These are phyloP conservation scores for Malania oleifera DNA, from an alignment of 164 flowering plant genomes.

Conservation along the genomic window DNA sequence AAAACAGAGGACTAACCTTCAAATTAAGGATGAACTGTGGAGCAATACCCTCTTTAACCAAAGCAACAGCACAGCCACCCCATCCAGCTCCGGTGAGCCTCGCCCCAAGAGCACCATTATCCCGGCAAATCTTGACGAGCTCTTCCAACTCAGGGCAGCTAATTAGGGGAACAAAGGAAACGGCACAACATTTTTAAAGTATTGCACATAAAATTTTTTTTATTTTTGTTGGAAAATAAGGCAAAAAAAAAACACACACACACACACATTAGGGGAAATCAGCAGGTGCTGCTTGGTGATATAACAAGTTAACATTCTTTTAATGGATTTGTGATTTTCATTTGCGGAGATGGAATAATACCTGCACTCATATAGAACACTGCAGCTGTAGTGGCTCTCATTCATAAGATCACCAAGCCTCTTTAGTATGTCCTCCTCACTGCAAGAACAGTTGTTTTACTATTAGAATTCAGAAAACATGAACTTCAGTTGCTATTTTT, in stretches of 20 bases:
- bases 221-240: too few species aligned
- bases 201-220: too few species aligned
- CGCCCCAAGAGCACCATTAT: slow-evolving; percentile 86
- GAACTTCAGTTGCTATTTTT: too few species aligned
- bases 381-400: slow-evolving; percentile 92
- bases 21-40: slow-evolving; percentile 73
- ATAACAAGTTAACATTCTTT: too few species aligned
- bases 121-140: slow-evolving; percentile 67
- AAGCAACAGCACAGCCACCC: slow-evolving; percentile 96
- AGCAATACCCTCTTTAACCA: slow-evolving; percentile 67
- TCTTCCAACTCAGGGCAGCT: slow-evolving; percentile 97
- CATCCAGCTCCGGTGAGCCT: slow-evolving; percentile 99
- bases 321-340: too few species aligned
- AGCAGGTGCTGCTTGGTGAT: too few species aligned
- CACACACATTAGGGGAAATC: too few species aligned
- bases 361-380: slow-evolving; percentile 89
- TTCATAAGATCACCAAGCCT: slow-evolving; percentile 95
- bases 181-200: background rate
- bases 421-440: slow-evolving; percentile 77
- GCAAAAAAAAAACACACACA: too few species aligned
- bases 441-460: slow-evolving; percentile 26
- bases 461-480: slow-evolving; percentile 3
- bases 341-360: slow-evolving; percentile 11
- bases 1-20: slow-evolving; percentile 42
- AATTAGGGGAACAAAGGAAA: background rate